Evolutionary conservation across 352 stramenopile genomes (phyloP).

Genomic region (Pythium sukuiense): DNA sequence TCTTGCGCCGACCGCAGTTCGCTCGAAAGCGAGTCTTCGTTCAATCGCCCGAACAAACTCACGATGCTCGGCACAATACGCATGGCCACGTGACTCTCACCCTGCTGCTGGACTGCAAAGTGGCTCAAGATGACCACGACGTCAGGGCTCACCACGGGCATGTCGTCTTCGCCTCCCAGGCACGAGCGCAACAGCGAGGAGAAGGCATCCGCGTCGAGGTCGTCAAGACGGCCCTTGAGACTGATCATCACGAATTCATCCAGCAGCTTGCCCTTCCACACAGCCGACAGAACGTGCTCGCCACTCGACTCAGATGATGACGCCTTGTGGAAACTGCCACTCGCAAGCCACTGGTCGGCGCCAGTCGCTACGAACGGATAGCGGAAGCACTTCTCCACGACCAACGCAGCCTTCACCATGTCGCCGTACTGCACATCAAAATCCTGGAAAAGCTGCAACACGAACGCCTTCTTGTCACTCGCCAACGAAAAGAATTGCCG

Average conservation of each 20-base stretch:
- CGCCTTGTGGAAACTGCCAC: slow-evolving; percentile 41
- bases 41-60: slow-evolving; percentile 53
- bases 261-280: slow-evolving; percentile 75
- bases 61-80: slow-evolving; percentile 62
- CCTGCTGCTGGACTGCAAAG: slow-evolving; percentile 56
- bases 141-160: slow-evolving; percentile 65
- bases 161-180: slow-evolving; percentile 41
- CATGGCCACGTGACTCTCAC: slow-evolving; percentile 46
- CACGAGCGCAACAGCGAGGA: slow-evolving; percentile 48
- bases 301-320: background rate
- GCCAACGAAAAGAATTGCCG: slow-evolving; percentile 55
- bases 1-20: slow-evolving; percentile 59
- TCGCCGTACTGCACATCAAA: slow-evolving; percentile 69
- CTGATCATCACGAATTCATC: slow-evolving; percentile 84
- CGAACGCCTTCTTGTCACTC: slow-evolving; percentile 62
- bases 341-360: slow-evolving; percentile 50
- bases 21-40: slow-evolving; percentile 28
- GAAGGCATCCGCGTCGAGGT: slow-evolving; percentile 55
- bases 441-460: slow-evolving; percentile 70
- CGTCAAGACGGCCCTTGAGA: slow-evolving; percentile 70
- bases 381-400: slow-evolving; percentile 60
- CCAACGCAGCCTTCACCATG: slow-evolving; percentile 49
- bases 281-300: slow-evolving; percentile 38
- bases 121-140: slow-evolving; percentile 73
- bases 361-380: slow-evolving; percentile 46